Evolutionary conservation across 148 eudicot genomes (phyloP).

Genomic region (Rhododendron henanense): DNA sequence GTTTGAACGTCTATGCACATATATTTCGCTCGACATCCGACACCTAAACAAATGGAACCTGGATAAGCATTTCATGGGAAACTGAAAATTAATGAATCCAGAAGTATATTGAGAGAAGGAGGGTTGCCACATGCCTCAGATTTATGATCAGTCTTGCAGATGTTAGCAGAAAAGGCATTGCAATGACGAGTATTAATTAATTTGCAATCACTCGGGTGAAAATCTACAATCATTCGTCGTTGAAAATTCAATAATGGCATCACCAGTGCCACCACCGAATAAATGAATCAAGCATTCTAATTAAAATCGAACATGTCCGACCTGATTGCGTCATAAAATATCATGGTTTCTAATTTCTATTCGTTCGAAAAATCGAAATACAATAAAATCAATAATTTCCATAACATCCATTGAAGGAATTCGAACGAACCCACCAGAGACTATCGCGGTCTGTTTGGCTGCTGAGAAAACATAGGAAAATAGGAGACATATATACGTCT

Average conservation of each 20-base stretch:
- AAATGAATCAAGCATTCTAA: conserved; percentile 3
- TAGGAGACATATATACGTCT: background rate
- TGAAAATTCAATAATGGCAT: background rate
- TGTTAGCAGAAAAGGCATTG: background rate
- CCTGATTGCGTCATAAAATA: background rate
- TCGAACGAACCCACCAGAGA: background rate
- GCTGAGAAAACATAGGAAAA: background rate
- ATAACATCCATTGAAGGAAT: background rate
- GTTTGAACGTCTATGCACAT: background rate
- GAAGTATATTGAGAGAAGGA: background rate
- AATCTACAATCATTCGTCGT: background rate
- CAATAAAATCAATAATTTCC: background rate
- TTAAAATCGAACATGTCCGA: background rate
- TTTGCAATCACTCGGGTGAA: background rate
- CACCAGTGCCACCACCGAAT: background rate
- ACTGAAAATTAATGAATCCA: background rate
- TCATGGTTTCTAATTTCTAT: background rate
- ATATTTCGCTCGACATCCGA: background rate
- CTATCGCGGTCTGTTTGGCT: background rate
- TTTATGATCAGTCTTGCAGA: background rate
- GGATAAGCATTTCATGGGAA: background rate
- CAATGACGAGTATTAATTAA: too few species aligned
- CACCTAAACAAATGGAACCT: background rate
- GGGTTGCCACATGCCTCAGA: background rate
- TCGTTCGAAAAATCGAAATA: background rate